Evolutionary conservation across 2,329 filamentous ascomycete species (phyloP), one percentile per base, ranked within the genome.

Genomic region (Calonectria ilicicola): DNA sequence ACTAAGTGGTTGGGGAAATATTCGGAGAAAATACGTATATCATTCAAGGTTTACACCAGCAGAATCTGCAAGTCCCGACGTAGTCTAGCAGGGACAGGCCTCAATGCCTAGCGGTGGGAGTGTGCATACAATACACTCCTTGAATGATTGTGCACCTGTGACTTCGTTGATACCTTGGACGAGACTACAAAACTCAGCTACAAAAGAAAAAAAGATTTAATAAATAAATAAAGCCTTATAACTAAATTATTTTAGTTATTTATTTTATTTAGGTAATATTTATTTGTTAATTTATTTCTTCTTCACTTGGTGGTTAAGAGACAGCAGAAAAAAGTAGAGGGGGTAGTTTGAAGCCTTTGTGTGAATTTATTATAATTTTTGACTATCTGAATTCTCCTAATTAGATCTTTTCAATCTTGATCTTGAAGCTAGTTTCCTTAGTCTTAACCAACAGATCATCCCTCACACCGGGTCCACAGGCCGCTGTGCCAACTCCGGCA

Each of bases 401-500:
- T 60, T 51, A 79, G 49, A 79, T 26, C 4, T 70, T 73, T 72
- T 87, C 83, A 29, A 89, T 70, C 27, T 83, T 74, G 72, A 88
- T 88, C 2, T 80, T 82, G 74, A 89, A 88, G 38, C 75, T 80
- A 38, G 83, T 80, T 47, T 86, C 82, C 70, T 84, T 82, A 5
- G 83, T 82, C 68, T 84, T 84, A 10, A 86, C 86, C 77, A 85
- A 72, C 60, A 86, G 76, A 63, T 88, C 87, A 21, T 87, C 84
- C 51, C 85, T 81, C 1, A 89, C 87, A 0, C 82, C 86, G 0
- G 87, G 87, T 5, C 88, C 88, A 68, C 87, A 89, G 1, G 87
- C 87, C 1, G 80, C 87, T 0, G 86, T 85, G 1, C 88, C 88
- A 0, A 89, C 86, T 2, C 88, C 88, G 0, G 87, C 85, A n/a